Conservation (phyloP, 164 flowering plant species). For the Buxus sempervirens region DNA sequence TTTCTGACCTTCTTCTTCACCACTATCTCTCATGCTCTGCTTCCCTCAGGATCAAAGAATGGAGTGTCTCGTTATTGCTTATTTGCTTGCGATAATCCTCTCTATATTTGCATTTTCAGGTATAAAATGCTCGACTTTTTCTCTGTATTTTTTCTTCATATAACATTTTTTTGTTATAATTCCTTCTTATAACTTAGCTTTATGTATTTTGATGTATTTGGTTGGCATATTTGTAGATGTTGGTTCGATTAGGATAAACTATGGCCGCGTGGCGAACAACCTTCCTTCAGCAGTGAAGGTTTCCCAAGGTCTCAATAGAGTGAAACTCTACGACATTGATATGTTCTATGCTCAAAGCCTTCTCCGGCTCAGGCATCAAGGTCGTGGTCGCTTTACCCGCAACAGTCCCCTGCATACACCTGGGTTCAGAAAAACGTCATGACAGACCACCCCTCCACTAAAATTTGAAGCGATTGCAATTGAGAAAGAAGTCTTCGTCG, state of each 20-base stretch:
- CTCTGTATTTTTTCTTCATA: not conserved
- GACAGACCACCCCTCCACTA: slow-evolving; percentile 55
- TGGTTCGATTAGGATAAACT: slow-evolving; percentile 73
- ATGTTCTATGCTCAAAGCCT: slow-evolving; percentile 58
- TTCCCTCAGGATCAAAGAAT: slow-evolving; percentile 4
- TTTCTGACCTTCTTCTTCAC: not conserved
- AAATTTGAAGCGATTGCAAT: slow-evolving; percentile 75
- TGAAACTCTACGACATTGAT: slow-evolving; percentile 85
- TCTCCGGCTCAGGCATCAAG: slow-evolving; percentile 50
- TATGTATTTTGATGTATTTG: slow-evolving; percentile 28
- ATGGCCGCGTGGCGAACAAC: slow-evolving; percentile 75
- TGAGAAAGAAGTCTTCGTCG: slow-evolving; percentile 89
- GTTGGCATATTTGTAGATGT: slow-evolving; percentile 29
- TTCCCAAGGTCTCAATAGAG: slow-evolving; percentile 48
- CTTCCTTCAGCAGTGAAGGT: slow-evolving; percentile 69
- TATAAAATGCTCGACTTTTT: not conserved
- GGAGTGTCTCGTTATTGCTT: not conserved
- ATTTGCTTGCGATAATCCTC: not conserved
- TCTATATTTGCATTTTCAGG: slow-evolving; percentile 10
- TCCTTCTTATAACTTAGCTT: slow-evolving; percentile 33
- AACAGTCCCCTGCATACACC: slow-evolving; percentile 47
- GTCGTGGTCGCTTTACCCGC: slow-evolving; percentile 70
- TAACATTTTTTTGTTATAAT: not conserved
- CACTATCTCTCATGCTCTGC: slow-evolving; percentile 2
- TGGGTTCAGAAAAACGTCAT: slow-evolving; percentile 67